Evolutionary conservation across 1,139 yeast species (phyloP), one percentile per base, ranked within the genome.

Genomic region (Candida tropicalis): DNA sequence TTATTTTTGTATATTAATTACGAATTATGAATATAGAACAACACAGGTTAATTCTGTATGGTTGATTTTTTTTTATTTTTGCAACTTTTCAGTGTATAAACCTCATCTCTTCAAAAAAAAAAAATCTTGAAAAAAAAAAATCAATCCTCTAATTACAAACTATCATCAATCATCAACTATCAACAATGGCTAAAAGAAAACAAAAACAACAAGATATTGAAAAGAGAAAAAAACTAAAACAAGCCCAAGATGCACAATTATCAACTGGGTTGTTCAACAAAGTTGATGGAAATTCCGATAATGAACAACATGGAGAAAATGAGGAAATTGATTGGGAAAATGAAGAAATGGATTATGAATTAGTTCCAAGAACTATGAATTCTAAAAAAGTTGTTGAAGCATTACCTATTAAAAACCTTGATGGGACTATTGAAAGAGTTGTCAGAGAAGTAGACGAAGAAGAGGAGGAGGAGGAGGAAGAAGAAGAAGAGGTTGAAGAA

Each of bases 351-450:
- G 86, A 79, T 44, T 86, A 85, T 55, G 93, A 85, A 59, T 60
- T 75, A 51, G 66, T 57, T 46, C 89, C 91, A 2, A 71, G 91
- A 60, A 53, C 57, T 3, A 46, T 68, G 28, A 55, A 62, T 15
- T 66, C 70, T 66, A 64, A 26, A 11, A 75, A 71, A 16, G 66
- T 77, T 17, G 77, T 80, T 3, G 97, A 87, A 58, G 84, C 87
- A 9, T 73, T 91, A 48, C 98, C 99, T 0, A 87, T 91, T 43
- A 89, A 87, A 57, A 75, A 77, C 18, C 72, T 70, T 1, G 87
- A 81, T 48, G 97, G 96, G 47, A 76, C 72, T 42, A 69, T 93
- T 15, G 81, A 84, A 60, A 70, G 96, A 56, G 85, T 82, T 3
- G 63, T 75, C 26, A 59, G 73, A 43, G 70, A 67, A 46, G 60